Conservation (phyloP, 257 asterid species). For the Misopates orontium region DNA sequence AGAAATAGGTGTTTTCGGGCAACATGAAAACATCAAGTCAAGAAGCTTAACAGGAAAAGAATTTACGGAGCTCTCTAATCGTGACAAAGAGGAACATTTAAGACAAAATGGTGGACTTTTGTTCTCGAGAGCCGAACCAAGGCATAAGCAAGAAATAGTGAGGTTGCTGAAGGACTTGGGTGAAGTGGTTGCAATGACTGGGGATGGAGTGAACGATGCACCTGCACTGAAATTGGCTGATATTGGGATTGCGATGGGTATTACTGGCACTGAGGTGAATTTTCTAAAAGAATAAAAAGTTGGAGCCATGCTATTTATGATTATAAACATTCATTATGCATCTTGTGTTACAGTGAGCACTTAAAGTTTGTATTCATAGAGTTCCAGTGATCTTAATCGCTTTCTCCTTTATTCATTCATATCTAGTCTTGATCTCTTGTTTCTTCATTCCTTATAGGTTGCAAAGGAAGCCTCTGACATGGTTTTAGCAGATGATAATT, state of each 20-base stretch:
- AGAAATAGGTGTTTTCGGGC: constrained; percentile 91
- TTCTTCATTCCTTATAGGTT: constrained; percentile 49
- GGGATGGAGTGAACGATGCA: constrained; percentile 80
- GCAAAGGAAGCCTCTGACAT: constrained; percentile 99
- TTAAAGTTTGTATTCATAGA: neutral
- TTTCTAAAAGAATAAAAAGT: neutral
- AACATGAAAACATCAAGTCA: constrained; percentile 62
- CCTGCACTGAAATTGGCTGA: constrained; percentile 70
- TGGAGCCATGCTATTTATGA: neutral
- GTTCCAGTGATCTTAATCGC: neutral
- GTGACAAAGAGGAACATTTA: constrained; percentile 56
- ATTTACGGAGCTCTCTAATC: constrained; percentile 61
- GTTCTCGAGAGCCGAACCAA: constrained; percentile 99
- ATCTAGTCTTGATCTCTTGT: neutral
- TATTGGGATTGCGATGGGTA: constrained; percentile 99
- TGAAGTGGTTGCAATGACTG: constrained; percentile 99
- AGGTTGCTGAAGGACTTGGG: constrained; percentile 93
- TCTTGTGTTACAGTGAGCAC: neutral
- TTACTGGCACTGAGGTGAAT: constrained; percentile 94
- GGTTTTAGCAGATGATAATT: constrained; percentile 98
- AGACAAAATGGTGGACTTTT: constrained; percentile 85
- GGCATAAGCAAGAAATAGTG: constrained; percentile 97
- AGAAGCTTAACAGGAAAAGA: constrained; percentile 92
- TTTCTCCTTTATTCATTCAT: neutral
- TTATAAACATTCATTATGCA: neutral